Conservation (phyloP, 129 eudicot genomes). For the Flaveria bidentis region DNA sequence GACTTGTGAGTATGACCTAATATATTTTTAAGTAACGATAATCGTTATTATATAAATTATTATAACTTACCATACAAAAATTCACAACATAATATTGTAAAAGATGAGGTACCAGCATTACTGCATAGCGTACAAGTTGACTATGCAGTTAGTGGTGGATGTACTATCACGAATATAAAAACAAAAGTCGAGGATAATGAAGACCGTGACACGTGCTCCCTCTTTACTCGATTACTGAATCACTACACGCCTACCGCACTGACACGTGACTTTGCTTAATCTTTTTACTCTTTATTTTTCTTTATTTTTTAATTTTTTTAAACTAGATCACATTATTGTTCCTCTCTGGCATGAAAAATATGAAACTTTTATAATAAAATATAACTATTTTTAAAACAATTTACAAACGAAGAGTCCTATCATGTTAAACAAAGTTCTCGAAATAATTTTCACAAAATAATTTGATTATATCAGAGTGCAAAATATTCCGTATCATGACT, state of each 20-base stretch:
- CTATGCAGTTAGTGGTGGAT: neutral
- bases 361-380: too few species aligned
- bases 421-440: too few species aligned
- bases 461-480: too few species aligned
- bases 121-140: conserved; percentile 15
- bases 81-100: neutral
- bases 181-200: conserved; percentile 27
- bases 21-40: too few species aligned
- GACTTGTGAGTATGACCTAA: too few species aligned
- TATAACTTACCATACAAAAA: too few species aligned
- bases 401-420: too few species aligned
- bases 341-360: too few species aligned
- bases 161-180: neutral
- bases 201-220: conserved; percentile 46
- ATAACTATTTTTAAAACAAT: too few species aligned
- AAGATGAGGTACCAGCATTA: neutral
- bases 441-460: too few species aligned
- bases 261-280: conserved; percentile 38
- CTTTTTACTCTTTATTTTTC: neutral
- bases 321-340: neutral
- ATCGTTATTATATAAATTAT: too few species aligned
- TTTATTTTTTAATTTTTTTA: neutral
- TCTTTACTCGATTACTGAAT: conserved; percentile 36
- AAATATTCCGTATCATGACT: too few species aligned
- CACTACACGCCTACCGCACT: conserved; percentile 37